Evolutionary conservation across 2,329 filamentous ascomycete species (phyloP).

Genomic region (Aureobasidium sp.): DNA sequence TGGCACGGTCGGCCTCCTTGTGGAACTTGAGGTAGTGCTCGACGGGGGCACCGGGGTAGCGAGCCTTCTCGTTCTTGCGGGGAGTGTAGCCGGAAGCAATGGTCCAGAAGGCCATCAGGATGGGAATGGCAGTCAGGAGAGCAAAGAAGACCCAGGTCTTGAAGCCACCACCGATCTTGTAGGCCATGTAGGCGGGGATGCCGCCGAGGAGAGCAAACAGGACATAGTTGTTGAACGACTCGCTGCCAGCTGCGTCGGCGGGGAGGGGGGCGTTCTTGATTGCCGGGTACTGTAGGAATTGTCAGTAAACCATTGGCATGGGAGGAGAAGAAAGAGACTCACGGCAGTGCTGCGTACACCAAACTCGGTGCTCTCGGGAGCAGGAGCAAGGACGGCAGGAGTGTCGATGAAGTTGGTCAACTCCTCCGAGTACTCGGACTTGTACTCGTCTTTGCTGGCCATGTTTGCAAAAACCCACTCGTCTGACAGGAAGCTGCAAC

Average conservation of each 20-base stretch:
- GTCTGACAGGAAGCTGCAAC: background rate
- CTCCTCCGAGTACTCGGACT: slow-evolving; percentile 35
- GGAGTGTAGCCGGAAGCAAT: slow-evolving; percentile 71
- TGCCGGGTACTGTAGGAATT: slow-evolving; percentile 57
- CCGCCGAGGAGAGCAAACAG: slow-evolving; percentile 62
- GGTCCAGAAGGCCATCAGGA: slow-evolving; percentile 77
- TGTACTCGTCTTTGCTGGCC: slow-evolving; percentile 7
- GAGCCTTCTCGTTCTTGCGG: slow-evolving; percentile 87
- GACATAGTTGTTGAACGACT: slow-evolving; percentile 77
- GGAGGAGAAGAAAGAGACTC: slow-evolving; percentile 26
- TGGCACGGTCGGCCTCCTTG: slow-evolving; percentile 48
- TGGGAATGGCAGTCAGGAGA: slow-evolving; percentile 67
- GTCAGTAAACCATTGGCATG: slow-evolving; percentile 17
- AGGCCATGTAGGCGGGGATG: slow-evolving; percentile 72
- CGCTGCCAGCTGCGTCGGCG: slow-evolving; percentile 74
- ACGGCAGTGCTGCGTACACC: slow-evolving; percentile 56
- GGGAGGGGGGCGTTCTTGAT: slow-evolving; percentile 94
- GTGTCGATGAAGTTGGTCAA: slow-evolving; percentile 61
- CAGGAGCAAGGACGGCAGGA: slow-evolving; percentile 46
- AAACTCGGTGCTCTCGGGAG: slow-evolving; percentile 46
- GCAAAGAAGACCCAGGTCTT: slow-evolving; percentile 85
- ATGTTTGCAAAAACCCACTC: background rate
- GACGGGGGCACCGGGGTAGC: slow-evolving; percentile 73
- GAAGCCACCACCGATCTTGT: slow-evolving; percentile 74
- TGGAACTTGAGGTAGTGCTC: slow-evolving; percentile 88